A percentile compares a stretch with the other conserved stretches of the same genome.
Conservation (phyloP, 2,329 filamentous ascomycete species). For the Talaromyces sp. region DNA sequence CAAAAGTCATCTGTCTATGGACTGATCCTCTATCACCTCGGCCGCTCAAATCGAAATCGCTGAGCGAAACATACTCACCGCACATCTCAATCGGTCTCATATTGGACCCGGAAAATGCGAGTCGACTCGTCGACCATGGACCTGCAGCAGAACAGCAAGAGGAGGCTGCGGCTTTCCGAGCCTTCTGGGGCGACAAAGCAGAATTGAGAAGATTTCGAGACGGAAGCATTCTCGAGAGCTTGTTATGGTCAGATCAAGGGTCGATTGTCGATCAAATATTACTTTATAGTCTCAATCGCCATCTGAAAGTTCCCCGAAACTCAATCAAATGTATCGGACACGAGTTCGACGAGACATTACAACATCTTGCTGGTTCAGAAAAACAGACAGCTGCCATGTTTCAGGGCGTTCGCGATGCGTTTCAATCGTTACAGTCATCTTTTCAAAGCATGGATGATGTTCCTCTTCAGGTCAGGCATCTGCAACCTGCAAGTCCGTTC, state of each 20-base stretch:
- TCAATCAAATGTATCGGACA: constrained; percentile 53
- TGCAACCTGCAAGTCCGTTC: constrained; percentile 67
- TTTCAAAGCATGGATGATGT: constrained; percentile 75
- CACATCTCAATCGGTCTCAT: constrained; percentile 62
- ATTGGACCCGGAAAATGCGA: constrained; percentile 68
- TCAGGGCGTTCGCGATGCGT: constrained; percentile 64
- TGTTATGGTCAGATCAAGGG: constrained; percentile 72
- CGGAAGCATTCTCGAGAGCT: constrained; percentile 85
- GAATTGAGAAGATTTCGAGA: constrained; percentile 94
- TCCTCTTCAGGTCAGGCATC: constrained; percentile 78
- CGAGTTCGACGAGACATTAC: constrained; percentile 44
- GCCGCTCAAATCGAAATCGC: constrained; percentile 44
- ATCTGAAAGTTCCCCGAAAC: constrained; percentile 59
- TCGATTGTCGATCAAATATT: constrained; percentile 78
- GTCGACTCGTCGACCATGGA: constrained; percentile 79
- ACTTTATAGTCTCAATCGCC: constrained; percentile 64
- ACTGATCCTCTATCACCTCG: constrained; percentile 42
- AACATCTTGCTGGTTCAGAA: constrained; percentile 30
- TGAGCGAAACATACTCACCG: constrained; percentile 26
- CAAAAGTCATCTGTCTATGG: constrained; percentile 62
- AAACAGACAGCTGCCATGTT: constrained; percentile 55
- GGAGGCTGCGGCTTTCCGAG: constrained; percentile 74
- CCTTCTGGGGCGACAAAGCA: constrained; percentile 92
- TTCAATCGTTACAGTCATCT: constrained; percentile 69
- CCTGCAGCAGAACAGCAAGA: constrained; percentile 81